Evolutionary conservation across 495 filamentous ascomycete species (phyloP).

Genomic region (Halenospora varia): DNA sequence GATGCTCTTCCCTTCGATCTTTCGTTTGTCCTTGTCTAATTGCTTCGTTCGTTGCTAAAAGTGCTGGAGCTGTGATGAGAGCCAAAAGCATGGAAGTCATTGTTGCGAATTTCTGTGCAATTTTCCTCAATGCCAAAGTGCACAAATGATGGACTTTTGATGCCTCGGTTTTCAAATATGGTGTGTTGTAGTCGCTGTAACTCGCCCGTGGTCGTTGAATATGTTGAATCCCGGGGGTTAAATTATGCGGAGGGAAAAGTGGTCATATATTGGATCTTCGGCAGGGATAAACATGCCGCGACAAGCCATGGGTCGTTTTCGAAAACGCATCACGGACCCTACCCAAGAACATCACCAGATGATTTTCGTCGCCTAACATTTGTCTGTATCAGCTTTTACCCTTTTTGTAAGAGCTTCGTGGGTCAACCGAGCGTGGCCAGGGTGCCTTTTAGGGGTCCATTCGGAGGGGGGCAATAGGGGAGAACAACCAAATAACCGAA

Average conservation of each 20-base stretch:
- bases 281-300: constrained; percentile 4
- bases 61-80: constrained; percentile 33
- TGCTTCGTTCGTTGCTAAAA: constrained; percentile 41
- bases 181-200: constrained; percentile 13
- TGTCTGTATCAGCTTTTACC: constrained; percentile 10
- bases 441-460: not conserved
- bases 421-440: not conserved
- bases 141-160: not conserved
- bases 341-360: constrained; percentile 9
- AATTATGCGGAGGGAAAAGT: constrained; percentile 21
- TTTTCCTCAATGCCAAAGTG: not conserved
- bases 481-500: not conserved
- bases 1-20: constrained; percentile 39
- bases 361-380: constrained; percentile 12
- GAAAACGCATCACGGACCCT: constrained; percentile 6
- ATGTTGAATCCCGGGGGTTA: constrained; percentile 20
- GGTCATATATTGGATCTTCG: constrained; percentile 12
- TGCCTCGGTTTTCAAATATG: not conserved
- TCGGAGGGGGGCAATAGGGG: not conserved
- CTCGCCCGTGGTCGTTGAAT: constrained; percentile 23
- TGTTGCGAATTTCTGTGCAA: not conserved
- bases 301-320: not conserved
- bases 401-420: not conserved
- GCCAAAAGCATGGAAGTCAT: constrained; percentile 31
- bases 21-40: constrained; percentile 42